A percentile compares a stretch with the other conserved stretches of the same genome.
These are phyloP conservation scores for Tarenaya hassleriana DNA, from an alignment of 345 rosid genomes.

Conservation along the genomic window DNA sequence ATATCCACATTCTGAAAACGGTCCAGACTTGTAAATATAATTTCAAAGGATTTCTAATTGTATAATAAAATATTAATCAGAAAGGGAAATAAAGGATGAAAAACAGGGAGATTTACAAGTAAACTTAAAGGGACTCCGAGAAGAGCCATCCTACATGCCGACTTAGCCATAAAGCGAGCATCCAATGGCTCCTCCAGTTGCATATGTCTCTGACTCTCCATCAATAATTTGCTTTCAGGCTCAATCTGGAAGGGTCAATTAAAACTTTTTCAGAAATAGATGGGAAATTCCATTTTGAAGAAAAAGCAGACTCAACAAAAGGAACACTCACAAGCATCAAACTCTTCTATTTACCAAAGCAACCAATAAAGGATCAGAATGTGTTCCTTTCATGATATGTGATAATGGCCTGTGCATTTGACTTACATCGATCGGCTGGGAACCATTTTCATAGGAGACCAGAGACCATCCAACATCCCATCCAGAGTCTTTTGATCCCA, in stretches of 20 bases:
- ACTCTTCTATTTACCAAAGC: conserved; percentile 5
- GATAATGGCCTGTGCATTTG: conserved; percentile 27
- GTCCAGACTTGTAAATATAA: conserved; percentile 4
- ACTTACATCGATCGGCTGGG: conserved; percentile 34
- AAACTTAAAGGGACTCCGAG: conserved; percentile 51
- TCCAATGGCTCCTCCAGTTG: conserved; percentile 35
- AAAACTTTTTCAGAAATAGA: conserved; percentile 14
- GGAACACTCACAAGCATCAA: neutral
- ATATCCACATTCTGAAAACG: conserved; percentile 10
- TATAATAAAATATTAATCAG: conserved; percentile 2
- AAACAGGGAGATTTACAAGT: conserved; percentile 36
- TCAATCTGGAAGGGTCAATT: conserved; percentile 31
- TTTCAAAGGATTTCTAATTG: conserved; percentile 5
- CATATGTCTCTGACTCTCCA: conserved; percentile 31
- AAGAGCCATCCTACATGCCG: conserved; percentile 70
- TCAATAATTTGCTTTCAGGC: conserved; percentile 27
- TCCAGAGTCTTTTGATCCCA: conserved; percentile 53
- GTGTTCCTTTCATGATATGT: neutral
- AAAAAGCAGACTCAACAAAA: too few relatives aligned
- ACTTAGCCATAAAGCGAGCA: conserved; percentile 46
- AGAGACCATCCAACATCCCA: conserved; percentile 99
- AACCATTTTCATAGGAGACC: conserved; percentile 40
- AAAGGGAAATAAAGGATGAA: conserved; percentile 13
- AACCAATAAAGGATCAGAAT: neutral
- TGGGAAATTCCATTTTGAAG: neutral